These are phyloP conservation scores for Penicillium sp. DNA, from an alignment of 2,329 filamentous ascomycete genomes.

Conservation along the genomic window DNA sequence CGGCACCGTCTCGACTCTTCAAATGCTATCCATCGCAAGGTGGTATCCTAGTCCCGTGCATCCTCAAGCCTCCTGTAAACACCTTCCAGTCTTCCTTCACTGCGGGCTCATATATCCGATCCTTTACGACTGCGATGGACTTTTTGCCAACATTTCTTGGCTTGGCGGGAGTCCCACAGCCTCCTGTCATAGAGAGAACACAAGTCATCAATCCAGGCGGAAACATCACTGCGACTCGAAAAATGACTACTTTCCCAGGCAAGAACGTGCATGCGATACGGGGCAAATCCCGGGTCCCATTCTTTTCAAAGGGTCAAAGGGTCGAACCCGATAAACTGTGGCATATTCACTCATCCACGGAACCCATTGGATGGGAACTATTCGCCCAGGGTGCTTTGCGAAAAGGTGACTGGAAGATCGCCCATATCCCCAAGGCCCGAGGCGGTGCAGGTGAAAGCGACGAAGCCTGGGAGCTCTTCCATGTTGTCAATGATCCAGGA, in stretches of 20 bases:
- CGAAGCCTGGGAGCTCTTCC: constrained; percentile 9
- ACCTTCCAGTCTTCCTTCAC: neutral
- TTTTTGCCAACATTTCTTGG: constrained; percentile 9
- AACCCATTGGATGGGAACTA: constrained; percentile 18
- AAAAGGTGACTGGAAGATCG: constrained; percentile 7
- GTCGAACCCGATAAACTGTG: constrained; percentile 19
- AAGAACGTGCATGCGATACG: neutral
- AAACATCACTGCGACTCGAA: neutral
- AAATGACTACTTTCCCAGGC: constrained; percentile 2
- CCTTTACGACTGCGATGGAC: constrained; percentile 9
- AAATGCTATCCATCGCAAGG: constrained; percentile 39
- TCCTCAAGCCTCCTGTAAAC: neutral
- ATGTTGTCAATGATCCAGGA: constrained; percentile 5
- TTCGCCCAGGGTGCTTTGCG: constrained; percentile 8
- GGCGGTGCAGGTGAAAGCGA: constrained; percentile 18
- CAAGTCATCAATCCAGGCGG: neutral
- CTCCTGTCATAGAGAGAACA: neutral
- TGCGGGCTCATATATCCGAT: neutral
- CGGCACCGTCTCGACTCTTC: constrained; percentile 39
- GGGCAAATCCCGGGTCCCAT: constrained; percentile 8
- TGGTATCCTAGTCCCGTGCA: constrained; percentile 38
- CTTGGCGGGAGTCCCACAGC: constrained; percentile 6
- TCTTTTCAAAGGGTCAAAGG: neutral
- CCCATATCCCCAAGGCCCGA: neutral
- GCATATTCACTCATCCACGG: constrained; percentile 20